Conservation (phyloP, 768 basidiomycete genomes). For the Crepidotus variabilis region DNA sequence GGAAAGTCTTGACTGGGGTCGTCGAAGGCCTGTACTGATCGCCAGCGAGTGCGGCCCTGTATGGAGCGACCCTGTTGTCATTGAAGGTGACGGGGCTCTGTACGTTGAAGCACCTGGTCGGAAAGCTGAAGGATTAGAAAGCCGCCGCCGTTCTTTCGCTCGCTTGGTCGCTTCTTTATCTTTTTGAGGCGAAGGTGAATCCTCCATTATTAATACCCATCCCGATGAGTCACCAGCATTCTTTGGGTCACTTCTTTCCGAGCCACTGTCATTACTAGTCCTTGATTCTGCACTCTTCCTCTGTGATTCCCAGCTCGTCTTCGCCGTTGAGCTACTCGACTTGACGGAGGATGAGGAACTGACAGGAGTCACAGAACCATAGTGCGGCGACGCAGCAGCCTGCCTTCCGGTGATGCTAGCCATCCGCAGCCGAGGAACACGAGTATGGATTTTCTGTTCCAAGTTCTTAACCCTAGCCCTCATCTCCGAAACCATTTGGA, state of each 20-base stretch:
- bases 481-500: conserved; percentile 93
- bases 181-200: conserved; percentile 69
- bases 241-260: conserved; percentile 42
- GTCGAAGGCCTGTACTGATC: conserved; percentile 42
- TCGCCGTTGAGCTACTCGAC: conserved; percentile 37
- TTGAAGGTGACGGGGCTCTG: conserved; percentile 37
- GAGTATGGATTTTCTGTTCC: conserved; percentile 85
- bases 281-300: conserved; percentile 42
- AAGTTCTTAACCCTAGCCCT: conserved; percentile 77
- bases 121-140: conserved; percentile 61
- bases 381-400: conserved; percentile 29
- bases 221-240: conserved; percentile 63
- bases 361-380: conserved; percentile 19
- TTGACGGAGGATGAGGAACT: conserved; percentile 34
- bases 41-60: conserved; percentile 35
- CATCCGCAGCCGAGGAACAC: conserved; percentile 81
- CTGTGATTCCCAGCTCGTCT: conserved; percentile 42
- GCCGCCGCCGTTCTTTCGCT: conserved; percentile 40
- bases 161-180: conserved; percentile 43
- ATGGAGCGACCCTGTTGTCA: conserved; percentile 33
- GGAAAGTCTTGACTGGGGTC: conserved; percentile 75
- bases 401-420: conserved; percentile 64
- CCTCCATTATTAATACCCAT: conserved; percentile 90
- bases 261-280: conserved; percentile 40
- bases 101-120: conserved; percentile 42